A percentile compares a stretch with the other conserved stretches of the same genome.
These are phyloP conservation scores for Filobasidium wieringae DNA, from an alignment of 768 basidiomycete genomes.

Conservation along the genomic window DNA sequence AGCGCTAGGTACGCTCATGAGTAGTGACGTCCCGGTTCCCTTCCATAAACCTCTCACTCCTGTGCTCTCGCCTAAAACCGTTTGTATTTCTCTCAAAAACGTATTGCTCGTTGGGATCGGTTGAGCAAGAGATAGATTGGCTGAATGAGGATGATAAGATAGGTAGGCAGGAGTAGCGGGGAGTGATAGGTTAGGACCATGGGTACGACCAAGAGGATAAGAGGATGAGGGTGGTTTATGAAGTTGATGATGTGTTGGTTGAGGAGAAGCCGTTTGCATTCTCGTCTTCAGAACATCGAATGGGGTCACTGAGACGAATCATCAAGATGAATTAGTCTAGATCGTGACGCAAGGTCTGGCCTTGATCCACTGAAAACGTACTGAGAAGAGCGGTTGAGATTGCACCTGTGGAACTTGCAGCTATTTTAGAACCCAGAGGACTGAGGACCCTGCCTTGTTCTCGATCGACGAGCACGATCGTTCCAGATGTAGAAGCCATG, in stretches of 20 bases:
- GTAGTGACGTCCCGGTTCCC: conserved; percentile 78
- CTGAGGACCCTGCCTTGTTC: too few species aligned
- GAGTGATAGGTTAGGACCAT: not conserved
- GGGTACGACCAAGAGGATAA: conserved; percentile 21
- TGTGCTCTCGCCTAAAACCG: conserved; percentile 64
- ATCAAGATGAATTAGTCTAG: not conserved
- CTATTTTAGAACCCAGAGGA: conserved; percentile 31
- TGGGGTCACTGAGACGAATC: conserved; percentile 69
- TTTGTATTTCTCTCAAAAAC: conserved; percentile 35
- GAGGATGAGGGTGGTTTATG: conserved; percentile 20
- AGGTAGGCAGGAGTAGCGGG: not conserved
- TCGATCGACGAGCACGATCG: too few species aligned
- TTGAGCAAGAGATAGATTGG: not conserved
- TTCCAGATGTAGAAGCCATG: too few species aligned
- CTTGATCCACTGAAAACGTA: conserved; percentile 16
- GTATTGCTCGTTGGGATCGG: not conserved
- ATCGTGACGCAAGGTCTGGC: not conserved
- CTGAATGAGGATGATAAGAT: not conserved
- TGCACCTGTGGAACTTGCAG: conserved; percentile 36
- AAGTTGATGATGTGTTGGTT: too few species aligned
- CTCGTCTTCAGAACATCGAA: conserved; percentile 98
- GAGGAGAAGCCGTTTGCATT: conserved; percentile 66
- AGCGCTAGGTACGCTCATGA: conserved; percentile 82
- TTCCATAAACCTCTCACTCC: conserved; percentile 86
- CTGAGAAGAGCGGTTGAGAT: conserved; percentile 29